Evolutionary conservation across 2,329 filamentous ascomycete species (phyloP), one percentile per base, ranked within the genome.

Genomic region (Scortechinia acanthostroma): DNA sequence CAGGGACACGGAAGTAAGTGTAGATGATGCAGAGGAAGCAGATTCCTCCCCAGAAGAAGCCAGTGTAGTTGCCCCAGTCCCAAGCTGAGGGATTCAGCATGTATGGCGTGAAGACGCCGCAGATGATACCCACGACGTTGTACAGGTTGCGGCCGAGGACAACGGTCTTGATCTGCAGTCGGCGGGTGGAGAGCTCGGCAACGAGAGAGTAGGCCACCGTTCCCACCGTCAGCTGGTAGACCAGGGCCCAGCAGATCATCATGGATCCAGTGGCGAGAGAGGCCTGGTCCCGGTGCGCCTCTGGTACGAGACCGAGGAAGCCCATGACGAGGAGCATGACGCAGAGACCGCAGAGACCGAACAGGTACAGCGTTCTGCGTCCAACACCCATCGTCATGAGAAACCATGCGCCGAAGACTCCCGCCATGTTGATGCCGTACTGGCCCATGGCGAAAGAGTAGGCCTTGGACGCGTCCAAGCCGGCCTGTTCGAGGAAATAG

Each of bases 141-240:
- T 86, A 87, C 42, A 89, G 68, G 53, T 88, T 87, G 46, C 90
- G 84, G 1, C 86, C 89, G 2, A 95, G 75, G 1, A 93, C 90
- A 19, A 95, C 86, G 0, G 91, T 95, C 70, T 95, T 95, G 69
- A 94, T 91, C 58, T 91, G 86, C 23, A 96, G 73, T 2, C 90
- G 77, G 14, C 87, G 79, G 0, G 88, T 89, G 0, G 88, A 90
- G 19, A 95, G 65, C 61, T 95, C 90, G 1, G 86, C 80, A 3
- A 95, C 90, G 10, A 95, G 76, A 0, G 88, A 93, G 66, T 94
- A 95, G 63, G 86, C 89, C 4, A 95, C 88, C 0, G 90, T 93
- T 30, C 90, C 90, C 43, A 95, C 89, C 0, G 88, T 87, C 42
- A 91, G 72, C 60, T 95, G 88, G 65, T 95, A 95, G 55, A 84